These are phyloP conservation scores for Candida sp. DNA, from an alignment of 1,139 yeast species.

Conservation along the genomic window DNA sequence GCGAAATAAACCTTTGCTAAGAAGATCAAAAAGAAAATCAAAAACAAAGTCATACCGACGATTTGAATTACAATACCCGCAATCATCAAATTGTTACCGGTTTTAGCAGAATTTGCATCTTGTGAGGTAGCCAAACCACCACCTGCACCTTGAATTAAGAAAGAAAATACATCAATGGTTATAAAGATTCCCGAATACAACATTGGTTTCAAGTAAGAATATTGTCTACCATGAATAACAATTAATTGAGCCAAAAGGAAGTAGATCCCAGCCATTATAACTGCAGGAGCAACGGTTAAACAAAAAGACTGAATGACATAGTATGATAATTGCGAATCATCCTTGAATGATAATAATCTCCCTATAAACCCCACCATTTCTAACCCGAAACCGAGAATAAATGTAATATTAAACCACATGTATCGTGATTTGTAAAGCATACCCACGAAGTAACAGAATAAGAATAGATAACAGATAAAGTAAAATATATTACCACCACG, in stretches of 20 bases:
- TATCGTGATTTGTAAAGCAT: conserved; percentile 21
- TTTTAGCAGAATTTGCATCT: conserved; percentile 26
- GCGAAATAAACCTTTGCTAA: conserved; percentile 16
- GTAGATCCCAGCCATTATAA: conserved; percentile 86
- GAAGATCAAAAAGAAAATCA: conserved; percentile 54
- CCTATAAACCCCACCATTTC: conserved; percentile 67
- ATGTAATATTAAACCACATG: conserved; percentile 26
- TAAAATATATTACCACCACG: conserved; percentile 30
- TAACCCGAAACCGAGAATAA: conserved; percentile 24
- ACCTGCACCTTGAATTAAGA: conserved; percentile 78
- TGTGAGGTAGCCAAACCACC: conserved; percentile 66
- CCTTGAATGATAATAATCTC: conserved; percentile 45
- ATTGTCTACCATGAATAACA: conserved; percentile 62
- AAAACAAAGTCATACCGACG: conserved; percentile 63
- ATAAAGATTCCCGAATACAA: conserved; percentile 70
- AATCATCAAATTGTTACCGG: conserved; percentile 75
- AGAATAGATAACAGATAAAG: conserved; percentile 20
- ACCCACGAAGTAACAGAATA: conserved; percentile 16
- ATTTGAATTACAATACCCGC: conserved; percentile 84
- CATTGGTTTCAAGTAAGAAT: conserved; percentile 67
- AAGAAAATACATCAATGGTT: conserved; percentile 61
- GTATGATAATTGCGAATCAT: conserved; percentile 30
- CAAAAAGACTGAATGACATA: conserved; percentile 67
- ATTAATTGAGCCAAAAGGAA: conserved; percentile 71
- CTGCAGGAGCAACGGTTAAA: conserved; percentile 82